phyloP scores from a whole-genome alignment of 2,329 filamentous ascomycete genomes.

The Colletotrichum spaethianum region DNA sequence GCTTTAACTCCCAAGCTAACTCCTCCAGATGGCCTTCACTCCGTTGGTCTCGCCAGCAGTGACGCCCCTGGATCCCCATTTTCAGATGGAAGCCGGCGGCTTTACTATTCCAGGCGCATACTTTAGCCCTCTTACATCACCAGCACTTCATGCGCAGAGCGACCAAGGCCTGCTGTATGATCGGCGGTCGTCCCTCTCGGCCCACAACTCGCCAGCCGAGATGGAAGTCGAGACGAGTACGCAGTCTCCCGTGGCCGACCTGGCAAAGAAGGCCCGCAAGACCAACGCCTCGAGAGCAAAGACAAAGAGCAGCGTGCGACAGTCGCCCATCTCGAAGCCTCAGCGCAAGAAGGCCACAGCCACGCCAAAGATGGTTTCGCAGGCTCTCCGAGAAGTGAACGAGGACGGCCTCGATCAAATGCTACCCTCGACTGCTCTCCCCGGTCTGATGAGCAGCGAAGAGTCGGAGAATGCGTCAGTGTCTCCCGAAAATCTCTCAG shows the following conservation, averaged over 20 bases:
- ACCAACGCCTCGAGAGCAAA: slow-evolving; percentile 67
- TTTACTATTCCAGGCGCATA: slow-evolving; percentile 80
- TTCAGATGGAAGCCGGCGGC: slow-evolving; percentile 68
- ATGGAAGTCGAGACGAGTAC: slow-evolving; percentile 66
- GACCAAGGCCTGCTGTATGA: slow-evolving; percentile 64
- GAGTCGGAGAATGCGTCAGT: slow-evolving; percentile 77
- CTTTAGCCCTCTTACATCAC: slow-evolving; percentile 87
- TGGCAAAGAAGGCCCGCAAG: slow-evolving; percentile 68
- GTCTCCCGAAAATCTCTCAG: slow-evolving; percentile 73
- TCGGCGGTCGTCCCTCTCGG: slow-evolving; percentile 58
- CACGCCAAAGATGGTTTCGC: slow-evolving; percentile 70
- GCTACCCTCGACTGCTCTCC: slow-evolving; percentile 40
- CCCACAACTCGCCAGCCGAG: slow-evolving; percentile 69
- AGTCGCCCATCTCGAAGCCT: slow-evolving; percentile 81
- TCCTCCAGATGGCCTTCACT: slow-evolving; percentile 78
- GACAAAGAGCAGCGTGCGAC: slow-evolving; percentile 69
- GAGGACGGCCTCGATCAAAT: slow-evolving; percentile 52
- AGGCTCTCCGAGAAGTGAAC: slow-evolving; percentile 63
- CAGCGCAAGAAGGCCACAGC: slow-evolving; percentile 67
- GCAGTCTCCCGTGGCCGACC: slow-evolving; percentile 60
- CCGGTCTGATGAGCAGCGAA: slow-evolving; percentile 55
- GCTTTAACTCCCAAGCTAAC: slow-evolving; percentile 46
- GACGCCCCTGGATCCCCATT: slow-evolving; percentile 82
- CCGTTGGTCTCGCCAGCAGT: slow-evolving; percentile 88
- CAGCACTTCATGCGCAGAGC: slow-evolving; percentile 81